Evolutionary conservation across 805 yeast genomes (phyloP).

Genomic region (Ogataea trehaloabstinens): DNA sequence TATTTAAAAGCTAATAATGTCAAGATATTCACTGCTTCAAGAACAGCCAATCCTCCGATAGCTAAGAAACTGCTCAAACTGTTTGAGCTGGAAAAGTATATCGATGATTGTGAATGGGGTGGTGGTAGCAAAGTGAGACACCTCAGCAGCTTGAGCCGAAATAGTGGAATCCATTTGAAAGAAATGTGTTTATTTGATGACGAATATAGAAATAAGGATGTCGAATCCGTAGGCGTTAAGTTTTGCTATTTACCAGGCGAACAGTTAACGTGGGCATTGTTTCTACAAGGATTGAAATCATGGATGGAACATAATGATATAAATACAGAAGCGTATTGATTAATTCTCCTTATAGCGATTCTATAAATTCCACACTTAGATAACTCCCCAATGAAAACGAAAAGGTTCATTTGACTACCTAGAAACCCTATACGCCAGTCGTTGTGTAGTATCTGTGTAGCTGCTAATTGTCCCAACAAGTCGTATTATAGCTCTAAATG

Average conservation of each 20-base stretch:
- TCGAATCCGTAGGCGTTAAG: slow-evolving; percentile 64
- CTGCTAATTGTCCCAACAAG: not conserved
- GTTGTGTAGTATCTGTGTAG: not conserved
- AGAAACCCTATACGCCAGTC: no score
- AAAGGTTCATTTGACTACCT: no score
- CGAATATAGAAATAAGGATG: slow-evolving; percentile 75
- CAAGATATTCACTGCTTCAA: slow-evolving; percentile 65
- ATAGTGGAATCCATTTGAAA: slow-evolving; percentile 41
- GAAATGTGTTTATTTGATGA: slow-evolving; percentile 74
- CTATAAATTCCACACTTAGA: no score
- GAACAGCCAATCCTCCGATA: slow-evolving; percentile 77
- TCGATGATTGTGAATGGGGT: slow-evolving; percentile 69
- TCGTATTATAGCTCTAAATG: slow-evolving; percentile 11
- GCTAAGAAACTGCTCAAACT: slow-evolving; percentile 61
- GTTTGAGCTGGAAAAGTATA: slow-evolving; percentile 49
- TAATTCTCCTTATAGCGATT: no score
- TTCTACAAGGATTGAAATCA: slow-evolving; percentile 40
- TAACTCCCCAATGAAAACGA: no score
- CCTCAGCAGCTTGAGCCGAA: slow-evolving; percentile 46
- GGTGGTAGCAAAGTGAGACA: slow-evolving; percentile 59
- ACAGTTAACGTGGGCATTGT: slow-evolving; percentile 51
- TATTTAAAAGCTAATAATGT: slow-evolving; percentile 50
- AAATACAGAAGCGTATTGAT: not conserved
- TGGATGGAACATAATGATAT: slow-evolving; percentile 28
- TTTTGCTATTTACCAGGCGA: slow-evolving; percentile 65